Evolutionary conservation across 2,329 filamentous ascomycete species (phyloP).

Genomic region (Aureobasidium sp.): DNA sequence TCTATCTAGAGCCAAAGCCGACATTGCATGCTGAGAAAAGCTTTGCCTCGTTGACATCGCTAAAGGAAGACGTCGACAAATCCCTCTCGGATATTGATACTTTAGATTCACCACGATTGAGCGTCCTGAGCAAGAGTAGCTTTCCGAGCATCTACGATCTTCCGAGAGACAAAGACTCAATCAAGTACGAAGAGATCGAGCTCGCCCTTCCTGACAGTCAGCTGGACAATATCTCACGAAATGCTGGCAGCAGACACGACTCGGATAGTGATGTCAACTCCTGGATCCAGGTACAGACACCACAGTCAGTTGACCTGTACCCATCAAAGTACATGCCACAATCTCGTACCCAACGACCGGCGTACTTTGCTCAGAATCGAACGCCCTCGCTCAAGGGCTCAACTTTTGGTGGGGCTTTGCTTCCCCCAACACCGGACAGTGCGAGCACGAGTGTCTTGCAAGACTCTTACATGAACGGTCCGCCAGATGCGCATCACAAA

Average conservation of each 20-base stretch:
- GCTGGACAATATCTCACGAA: background rate
- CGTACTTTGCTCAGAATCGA: background rate
- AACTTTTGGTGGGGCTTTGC: constrained; percentile 23
- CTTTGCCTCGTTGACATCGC: constrained; percentile 30
- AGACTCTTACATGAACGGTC: constrained; percentile 19
- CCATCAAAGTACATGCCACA: background rate
- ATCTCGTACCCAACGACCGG: background rate
- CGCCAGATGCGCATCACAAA: background rate
- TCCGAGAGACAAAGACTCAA: background rate
- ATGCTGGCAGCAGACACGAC: background rate
- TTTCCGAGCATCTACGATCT: constrained; percentile 31
- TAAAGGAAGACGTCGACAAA: constrained; percentile 24
- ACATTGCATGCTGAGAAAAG: constrained; percentile 28
- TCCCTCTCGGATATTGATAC: constrained; percentile 23
- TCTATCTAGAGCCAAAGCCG: constrained; percentile 27
- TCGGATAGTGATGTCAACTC: constrained; percentile 1
- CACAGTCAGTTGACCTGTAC: background rate
- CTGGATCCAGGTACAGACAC: constrained; percentile 8
- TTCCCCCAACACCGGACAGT: constrained; percentile 30
- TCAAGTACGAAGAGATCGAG: background rate
- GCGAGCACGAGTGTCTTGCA: constrained; percentile 29
- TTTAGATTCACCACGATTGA: constrained; percentile 29
- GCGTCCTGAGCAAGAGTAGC: constrained; percentile 33
- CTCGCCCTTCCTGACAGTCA: background rate
- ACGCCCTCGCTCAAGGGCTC: constrained; percentile 18